Evolutionary conservation across 495 filamentous ascomycete genomes (phyloP).

Genomic region (Friedmanniomyces endolithicus): DNA sequence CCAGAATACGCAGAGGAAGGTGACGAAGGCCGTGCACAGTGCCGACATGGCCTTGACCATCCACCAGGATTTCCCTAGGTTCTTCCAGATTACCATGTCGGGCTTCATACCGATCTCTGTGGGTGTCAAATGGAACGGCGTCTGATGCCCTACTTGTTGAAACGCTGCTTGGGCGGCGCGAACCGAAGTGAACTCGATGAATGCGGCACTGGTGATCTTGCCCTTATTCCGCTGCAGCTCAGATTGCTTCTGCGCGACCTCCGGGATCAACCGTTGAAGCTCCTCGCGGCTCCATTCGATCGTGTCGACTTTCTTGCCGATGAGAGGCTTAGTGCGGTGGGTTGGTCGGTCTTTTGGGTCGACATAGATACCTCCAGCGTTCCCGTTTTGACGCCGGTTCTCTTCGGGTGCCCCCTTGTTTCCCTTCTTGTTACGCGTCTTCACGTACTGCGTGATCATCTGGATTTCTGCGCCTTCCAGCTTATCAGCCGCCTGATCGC

Average conservation of each 20-base stretch:
- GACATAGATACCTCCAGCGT: conserved; percentile 51
- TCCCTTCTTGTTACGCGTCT: conserved; percentile 52
- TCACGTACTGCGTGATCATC: conserved; percentile 69
- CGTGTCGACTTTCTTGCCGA: conserved; percentile 86
- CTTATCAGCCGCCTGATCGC: conserved; percentile 68
- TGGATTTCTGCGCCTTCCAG: conserved; percentile 82
- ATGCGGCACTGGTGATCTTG: conserved; percentile 58
- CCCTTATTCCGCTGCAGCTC: conserved; percentile 54
- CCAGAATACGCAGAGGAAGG: conserved; percentile 82
- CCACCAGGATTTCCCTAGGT: conserved; percentile 77
- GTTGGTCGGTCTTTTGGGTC: conserved; percentile 68
- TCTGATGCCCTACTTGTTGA: conserved; percentile 78
- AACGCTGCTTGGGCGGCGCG: conserved; percentile 71
- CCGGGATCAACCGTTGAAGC: conserved; percentile 65
- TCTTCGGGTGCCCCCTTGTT: conserved; percentile 48
- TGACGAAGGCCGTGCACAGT: conserved; percentile 55
- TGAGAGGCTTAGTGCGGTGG: conserved; percentile 60
- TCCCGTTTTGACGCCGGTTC: conserved; percentile 44
- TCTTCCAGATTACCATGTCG: conserved; percentile 75
- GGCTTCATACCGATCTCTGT: conserved; percentile 77
- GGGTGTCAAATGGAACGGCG: conserved; percentile 77
- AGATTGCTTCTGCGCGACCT: conserved; percentile 61
- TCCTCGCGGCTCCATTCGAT: conserved; percentile 82
- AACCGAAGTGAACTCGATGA: conserved; percentile 75
- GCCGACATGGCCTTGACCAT: conserved; percentile 59